These are phyloP conservation scores for Solanum hybrid DNA, from an alignment of 305 asterid species.

Conservation along the genomic window DNA sequence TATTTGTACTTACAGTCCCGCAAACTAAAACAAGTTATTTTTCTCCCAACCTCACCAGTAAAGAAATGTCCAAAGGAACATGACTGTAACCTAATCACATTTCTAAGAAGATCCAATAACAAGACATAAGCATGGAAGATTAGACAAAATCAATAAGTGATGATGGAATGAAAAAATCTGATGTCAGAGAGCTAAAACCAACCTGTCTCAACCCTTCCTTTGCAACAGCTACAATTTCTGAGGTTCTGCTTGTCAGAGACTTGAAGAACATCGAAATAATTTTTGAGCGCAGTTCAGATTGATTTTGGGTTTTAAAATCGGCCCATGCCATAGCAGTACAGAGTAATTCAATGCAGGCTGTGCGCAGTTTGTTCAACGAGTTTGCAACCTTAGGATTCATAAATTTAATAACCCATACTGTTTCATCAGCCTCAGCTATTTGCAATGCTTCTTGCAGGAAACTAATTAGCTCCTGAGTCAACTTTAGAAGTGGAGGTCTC, in stretches of 20 bases:
- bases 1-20: not conserved
- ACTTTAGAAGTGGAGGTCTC: conserved; percentile 97
- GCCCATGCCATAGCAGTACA: conserved; percentile 99
- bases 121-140: not conserved
- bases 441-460: conserved; percentile 98
- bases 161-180: not conserved
- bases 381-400: conserved; percentile 89
- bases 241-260: conserved; percentile 82
- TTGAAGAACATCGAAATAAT: conserved; percentile 97
- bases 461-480: conserved; percentile 82
- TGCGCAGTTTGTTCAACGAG: conserved; percentile 87
- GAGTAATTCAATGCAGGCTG: conserved; percentile 93
- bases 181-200: conserved; percentile 14
- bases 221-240: conserved; percentile 95
- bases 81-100: not conserved
- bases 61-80: not conserved
- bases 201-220: conserved; percentile 99
- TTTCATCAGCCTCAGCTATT: conserved; percentile 93
- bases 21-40: not conserved
- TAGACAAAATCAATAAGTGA: not conserved
- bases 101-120: not conserved
- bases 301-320: conserved; percentile 92
- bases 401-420: conserved; percentile 83
- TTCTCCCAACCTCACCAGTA: not conserved
- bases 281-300: conserved; percentile 88